Evolutionary conservation across 495 filamentous ascomycete species (phyloP).

Genomic region (Rostrohypoxylon terebratum): DNA sequence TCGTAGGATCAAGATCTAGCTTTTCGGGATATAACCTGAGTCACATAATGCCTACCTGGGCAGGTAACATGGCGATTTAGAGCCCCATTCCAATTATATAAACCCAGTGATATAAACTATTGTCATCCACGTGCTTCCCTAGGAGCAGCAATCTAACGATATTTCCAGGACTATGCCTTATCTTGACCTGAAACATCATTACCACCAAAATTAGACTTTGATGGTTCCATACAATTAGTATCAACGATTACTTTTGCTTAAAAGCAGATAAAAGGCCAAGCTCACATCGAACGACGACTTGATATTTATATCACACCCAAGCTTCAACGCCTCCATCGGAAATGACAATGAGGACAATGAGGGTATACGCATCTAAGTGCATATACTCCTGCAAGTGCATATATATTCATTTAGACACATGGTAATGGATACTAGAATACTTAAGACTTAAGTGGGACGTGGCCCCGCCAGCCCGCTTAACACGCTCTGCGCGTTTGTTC

Average conservation of each 20-base stretch:
- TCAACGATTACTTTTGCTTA: neutral
- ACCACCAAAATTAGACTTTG: neutral
- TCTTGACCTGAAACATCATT: neutral
- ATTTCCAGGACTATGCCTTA: neutral
- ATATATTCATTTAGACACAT: neutral
- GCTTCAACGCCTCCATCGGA: neutral
- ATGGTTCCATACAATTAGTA: neutral
- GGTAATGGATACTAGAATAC: neutral
- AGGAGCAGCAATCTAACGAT: neutral
- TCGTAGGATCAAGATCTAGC: neutral
- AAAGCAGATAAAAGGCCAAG: neutral
- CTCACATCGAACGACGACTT: neutral
- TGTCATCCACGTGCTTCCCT: neutral
- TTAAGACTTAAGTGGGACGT: neutral
- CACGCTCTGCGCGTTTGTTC: conserved; percentile 16
- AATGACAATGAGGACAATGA: neutral
- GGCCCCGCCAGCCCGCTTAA: neutral
- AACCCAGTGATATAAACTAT: neutral
- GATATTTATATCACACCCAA: neutral
- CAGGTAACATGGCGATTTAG: neutral
- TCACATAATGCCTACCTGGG: neutral
- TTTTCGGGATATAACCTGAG: neutral
- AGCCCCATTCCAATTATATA: neutral
- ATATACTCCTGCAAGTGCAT: neutral
- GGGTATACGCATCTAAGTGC: neutral